phyloP scores from a whole-genome alignment of 1,284 basidiomycete species.

The Trichosporon coremiiforme region DNA sequence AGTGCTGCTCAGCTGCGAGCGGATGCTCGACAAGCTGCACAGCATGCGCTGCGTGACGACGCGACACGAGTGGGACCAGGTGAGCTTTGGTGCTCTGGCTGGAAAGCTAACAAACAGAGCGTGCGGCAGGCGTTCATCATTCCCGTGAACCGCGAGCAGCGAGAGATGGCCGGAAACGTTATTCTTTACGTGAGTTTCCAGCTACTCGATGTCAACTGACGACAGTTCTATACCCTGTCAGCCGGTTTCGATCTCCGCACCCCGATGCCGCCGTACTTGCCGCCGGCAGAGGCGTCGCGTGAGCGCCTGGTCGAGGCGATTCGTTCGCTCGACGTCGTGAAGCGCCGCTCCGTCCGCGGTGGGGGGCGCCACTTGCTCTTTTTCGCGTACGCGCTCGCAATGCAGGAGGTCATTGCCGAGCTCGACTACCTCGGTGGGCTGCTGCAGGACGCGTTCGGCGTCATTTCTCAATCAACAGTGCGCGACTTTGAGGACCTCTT shows the following conservation, averaged over 20 bases:
- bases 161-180: constrained; percentile 87
- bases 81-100: constrained; percentile 53
- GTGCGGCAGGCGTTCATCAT: constrained; percentile 81
- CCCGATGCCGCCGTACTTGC: constrained; percentile 90
- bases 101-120: constrained; percentile 32
- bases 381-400: constrained; percentile 89
- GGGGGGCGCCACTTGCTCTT: constrained; percentile 80
- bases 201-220: constrained; percentile 9
- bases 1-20: constrained; percentile 81
- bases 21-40: constrained; percentile 81
- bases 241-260: constrained; percentile 85
- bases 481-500: constrained; percentile 73
- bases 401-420: constrained; percentile 84
- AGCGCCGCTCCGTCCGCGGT: constrained; percentile 61
- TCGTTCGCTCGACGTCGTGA: constrained; percentile 78
- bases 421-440: constrained; percentile 74
- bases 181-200: constrained; percentile 66
- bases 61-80: constrained; percentile 74
- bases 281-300: constrained; percentile 82
- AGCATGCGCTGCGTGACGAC: constrained; percentile 94
- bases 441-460: constrained; percentile 83
- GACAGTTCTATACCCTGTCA: constrained; percentile 75
- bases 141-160: constrained; percentile 80
- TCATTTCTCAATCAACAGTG: constrained; percentile 66
- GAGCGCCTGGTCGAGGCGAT: constrained; percentile 78